Base-by-base conservation (phyloP, 768 basidiomycete species). In the Panaeolus cyanescens region DNA sequence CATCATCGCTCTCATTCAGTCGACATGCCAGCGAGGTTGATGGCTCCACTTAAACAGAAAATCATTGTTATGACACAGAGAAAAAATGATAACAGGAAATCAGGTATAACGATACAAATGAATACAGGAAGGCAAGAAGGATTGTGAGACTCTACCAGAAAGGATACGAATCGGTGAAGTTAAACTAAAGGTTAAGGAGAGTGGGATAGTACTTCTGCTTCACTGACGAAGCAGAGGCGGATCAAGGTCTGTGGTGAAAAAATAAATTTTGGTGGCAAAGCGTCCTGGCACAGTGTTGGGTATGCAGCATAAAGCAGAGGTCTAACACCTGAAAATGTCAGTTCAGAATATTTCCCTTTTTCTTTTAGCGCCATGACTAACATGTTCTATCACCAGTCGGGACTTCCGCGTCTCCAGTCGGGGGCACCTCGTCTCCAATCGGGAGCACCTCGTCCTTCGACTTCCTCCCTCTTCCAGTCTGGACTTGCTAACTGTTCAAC, bases 401-500 rank as follows among this genome's bases (percentile, higher is more conserved):
- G 61, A 25, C 59, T 59, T 15, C 59, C 62, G 22, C 62, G 65
- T 67, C 62, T 69, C 70, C 70, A 71, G 54, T 71, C 72, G 30
- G 66, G 66, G 58, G 65, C 58, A 33, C 68, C 65, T 40, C 62
- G 62, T 58, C 45, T 28, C 15, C 45, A 50, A 50, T 28, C 45
- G 25, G 25, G 45, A 8, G 39, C 5, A 7, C 19, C n/a, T n/a
- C n/a, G n/a, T n/a, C n/a, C 62, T 37, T 54, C 56, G 34, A 50
- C 58, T 40, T 65, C 67, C 22, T 64, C 54, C 19, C 71, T 62
- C 53, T 63, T 65, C 71, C 68, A 70, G 59, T 69, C 67, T 25
- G 58, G 59, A 31, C 60, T 59, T 56, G 55, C 60, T 53, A 56
- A 53, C 25, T 42, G 56, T 55, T 59, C 59, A 62, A 59, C 54